These are phyloP conservation scores for Sambucus nigra DNA, from an alignment of 129 eudicot species.

Conservation along the genomic window DNA sequence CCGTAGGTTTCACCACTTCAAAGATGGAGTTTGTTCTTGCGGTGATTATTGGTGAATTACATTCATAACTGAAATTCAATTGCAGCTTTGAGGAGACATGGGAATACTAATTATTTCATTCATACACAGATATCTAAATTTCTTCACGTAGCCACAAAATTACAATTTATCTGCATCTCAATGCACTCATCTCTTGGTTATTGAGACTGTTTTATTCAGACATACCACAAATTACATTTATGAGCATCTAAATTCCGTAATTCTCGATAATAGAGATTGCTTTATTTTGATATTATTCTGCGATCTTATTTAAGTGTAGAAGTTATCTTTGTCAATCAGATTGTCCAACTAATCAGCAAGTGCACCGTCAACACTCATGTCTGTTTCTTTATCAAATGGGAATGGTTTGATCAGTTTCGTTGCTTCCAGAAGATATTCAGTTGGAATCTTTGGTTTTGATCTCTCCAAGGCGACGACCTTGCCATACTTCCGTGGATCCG, in stretches of 20 bases:
- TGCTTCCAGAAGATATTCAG: slow-evolving; percentile 58
- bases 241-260: no score
- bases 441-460: slow-evolving; percentile 59
- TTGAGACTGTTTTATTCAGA: no score
- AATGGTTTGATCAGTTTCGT: slow-evolving; percentile 48
- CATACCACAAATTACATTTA: no score
- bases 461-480: slow-evolving; percentile 43
- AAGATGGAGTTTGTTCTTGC: no score
- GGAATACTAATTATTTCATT: background rate
- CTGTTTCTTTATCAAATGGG: slow-evolving; percentile 63
- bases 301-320: slow-evolving; percentile 13
- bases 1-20: slow-evolving; percentile 13
- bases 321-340: slow-evolving; percentile 26
- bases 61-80: background rate
- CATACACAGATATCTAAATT: background rate
- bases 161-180: background rate
- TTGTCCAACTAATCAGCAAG: slow-evolving; percentile 23
- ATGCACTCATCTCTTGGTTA: no score
- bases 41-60: slow-evolving; percentile 15
- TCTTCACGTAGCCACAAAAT: background rate
- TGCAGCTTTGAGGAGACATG: background rate
- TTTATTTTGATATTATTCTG: background rate
- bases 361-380: slow-evolving; percentile 58
- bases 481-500: slow-evolving; percentile 35
- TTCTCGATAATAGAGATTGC: slow-evolving; percentile 3